Base-by-base conservation (phyloP, 2,329 filamentous ascomycete species). In the Microcera coccophila region DNA sequence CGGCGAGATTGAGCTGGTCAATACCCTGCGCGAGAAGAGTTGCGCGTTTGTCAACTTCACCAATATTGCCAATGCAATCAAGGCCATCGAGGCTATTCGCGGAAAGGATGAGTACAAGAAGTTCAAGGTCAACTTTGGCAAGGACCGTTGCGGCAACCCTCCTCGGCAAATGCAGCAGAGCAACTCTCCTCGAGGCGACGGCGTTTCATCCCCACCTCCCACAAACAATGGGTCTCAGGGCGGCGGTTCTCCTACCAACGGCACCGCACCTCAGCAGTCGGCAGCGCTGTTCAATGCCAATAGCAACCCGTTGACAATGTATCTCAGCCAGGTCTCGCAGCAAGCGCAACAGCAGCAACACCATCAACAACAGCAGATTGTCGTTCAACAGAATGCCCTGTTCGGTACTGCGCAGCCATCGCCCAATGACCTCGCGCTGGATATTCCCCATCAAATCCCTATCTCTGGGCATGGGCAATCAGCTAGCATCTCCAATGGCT, bases 91-190 rank as follows among this genome's bases (percentile, higher is more conserved):
- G 69, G 93, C 90, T 17, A 83, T 98, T 52, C 83, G 93, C 44
- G 87, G 90, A 61, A 90, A 90, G 62, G 93, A 97, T 33, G 93
- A 98, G 62, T 98, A 98, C 76, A 88, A 84, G 69, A 84, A 93
- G 59, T 98, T 98, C 82, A 98, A 98, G 78, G 91, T 98, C 66
- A 98, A 98, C 74, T 98, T 98, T 64, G 93, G 93, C 68, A 98
- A 98, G 73, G 93, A 98, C 64, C 84, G 93, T 43, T 98, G 93
- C 60, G 93, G 93, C 54, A 98, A 98, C 70, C 86, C 93, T 39
- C 93, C 93, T 34, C 84, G 93, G 47, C 93, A 97, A 71, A 78
- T 87, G 53, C 81, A 84, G 64, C 71, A 85, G 54, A 73, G 76
- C 40, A 78, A 85, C 60, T 84, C 84, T 44, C 85, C 88, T 40